These are phyloP conservation scores for Podospora anserina DNA, from an alignment of 495 filamentous ascomycete genomes.

Conservation along the genomic window DNA sequence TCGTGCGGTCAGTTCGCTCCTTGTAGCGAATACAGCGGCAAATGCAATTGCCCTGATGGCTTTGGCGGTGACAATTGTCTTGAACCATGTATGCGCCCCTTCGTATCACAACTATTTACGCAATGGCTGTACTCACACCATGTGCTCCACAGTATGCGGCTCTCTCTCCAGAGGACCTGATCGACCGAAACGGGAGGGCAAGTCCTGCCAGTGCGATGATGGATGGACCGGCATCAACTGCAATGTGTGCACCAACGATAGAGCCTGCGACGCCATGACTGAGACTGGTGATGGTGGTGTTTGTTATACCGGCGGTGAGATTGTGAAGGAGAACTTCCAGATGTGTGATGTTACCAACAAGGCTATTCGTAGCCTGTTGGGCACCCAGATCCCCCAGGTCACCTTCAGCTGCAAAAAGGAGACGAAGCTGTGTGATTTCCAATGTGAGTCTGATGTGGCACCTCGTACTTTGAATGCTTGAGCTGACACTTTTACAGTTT, in stretches of 20 bases:
- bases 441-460: constrained; percentile 57
- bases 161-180: constrained; percentile 77
- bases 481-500: constrained; percentile 60
- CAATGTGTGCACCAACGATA: constrained; percentile 84
- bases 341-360: constrained; percentile 95
- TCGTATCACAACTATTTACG: not conserved
- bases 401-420: constrained; percentile 88
- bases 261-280: constrained; percentile 82
- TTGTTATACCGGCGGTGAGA: constrained; percentile 86
- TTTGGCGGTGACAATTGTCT: constrained; percentile 93
- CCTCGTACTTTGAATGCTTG: not conserved
- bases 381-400: constrained; percentile 79
- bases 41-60: constrained; percentile 86
- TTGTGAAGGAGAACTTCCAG: constrained; percentile 92
- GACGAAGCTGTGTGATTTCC: constrained; percentile 77
- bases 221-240: constrained; percentile 99
- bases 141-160: constrained; percentile 61
- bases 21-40: constrained; percentile 83
- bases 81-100: constrained; percentile 56
- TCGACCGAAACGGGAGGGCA: constrained; percentile 62
- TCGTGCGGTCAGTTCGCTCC: constrained; percentile 81
- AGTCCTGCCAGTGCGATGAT: constrained; percentile 80
- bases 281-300: constrained; percentile 72
- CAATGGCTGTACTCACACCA: constrained; percentile 13
- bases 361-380: constrained; percentile 84